These are phyloP conservation scores for Boletellus deceptivus DNA, from an alignment of 1,284 basidiomycete species.

Conservation along the genomic window DNA sequence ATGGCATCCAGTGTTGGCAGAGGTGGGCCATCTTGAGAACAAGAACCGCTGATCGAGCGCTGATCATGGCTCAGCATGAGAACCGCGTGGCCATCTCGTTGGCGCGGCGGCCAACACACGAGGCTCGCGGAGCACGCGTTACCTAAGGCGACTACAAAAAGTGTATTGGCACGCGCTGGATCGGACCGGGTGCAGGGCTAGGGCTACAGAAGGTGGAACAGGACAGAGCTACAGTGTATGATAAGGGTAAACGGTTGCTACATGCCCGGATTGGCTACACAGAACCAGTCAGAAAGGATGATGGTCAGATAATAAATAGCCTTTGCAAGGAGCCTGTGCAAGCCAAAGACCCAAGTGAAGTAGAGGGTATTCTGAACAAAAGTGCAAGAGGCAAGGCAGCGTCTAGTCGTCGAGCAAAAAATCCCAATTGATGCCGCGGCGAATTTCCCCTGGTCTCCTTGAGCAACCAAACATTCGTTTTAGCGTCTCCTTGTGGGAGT, in stretches of 20 bases:
- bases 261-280: conserved; percentile 28
- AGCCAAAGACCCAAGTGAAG: conserved; percentile 2
- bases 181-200: conserved; percentile 13
- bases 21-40: background rate
- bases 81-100: conserved; percentile 3
- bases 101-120: background rate
- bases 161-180: too few relatives aligned
- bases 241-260: conserved; percentile 20
- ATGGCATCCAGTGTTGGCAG: conserved; percentile 15
- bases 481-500: conserved; percentile 54
- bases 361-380: conserved; percentile 16
- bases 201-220: conserved; percentile 20
- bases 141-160: background rate
- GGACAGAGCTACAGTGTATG: conserved; percentile 24
- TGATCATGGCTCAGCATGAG: conserved; percentile 1
- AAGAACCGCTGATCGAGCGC: background rate
- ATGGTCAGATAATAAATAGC: conserved; percentile 17
- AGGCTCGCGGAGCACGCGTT: background rate
- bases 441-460: conserved; percentile 51
- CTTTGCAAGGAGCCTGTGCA: conserved; percentile 6
- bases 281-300: conserved; percentile 12
- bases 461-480: conserved; percentile 61
- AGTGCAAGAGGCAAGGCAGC: background rate
- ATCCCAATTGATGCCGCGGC: conserved; percentile 63
- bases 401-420: conserved; percentile 67